These are phyloP conservation scores for Clitoria ternatea DNA, from an alignment of 306 rosid genomes.

Conservation along the genomic window DNA sequence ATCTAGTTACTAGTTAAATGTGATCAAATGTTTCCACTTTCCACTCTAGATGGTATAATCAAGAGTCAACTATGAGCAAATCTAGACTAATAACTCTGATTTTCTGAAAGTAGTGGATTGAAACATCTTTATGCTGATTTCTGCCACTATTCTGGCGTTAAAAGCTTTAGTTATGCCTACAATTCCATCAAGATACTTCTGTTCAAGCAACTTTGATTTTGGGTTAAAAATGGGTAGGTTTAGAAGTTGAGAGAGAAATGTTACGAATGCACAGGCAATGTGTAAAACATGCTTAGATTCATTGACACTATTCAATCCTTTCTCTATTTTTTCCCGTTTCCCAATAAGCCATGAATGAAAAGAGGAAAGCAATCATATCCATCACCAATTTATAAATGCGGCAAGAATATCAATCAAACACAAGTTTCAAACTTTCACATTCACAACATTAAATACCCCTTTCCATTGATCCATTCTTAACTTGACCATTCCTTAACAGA, in stretches of 20 bases:
- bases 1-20: conserved; percentile 12
- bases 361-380: conserved; percentile 9
- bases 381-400: conserved; percentile 35
- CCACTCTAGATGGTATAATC: neutral
- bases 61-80: neutral
- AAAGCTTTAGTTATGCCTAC: neutral
- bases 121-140: neutral
- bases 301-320: conserved; percentile 1
- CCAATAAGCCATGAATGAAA: conserved; percentile 31
- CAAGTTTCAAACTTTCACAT: neutral
- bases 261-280: neutral
- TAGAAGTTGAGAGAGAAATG: conserved; percentile 16
- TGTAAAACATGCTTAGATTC: neutral
- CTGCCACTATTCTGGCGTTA: neutral
- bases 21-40: neutral
- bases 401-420: conserved; percentile 23
- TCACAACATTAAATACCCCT: neutral
- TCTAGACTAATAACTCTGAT: neutral
- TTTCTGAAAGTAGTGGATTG: neutral
- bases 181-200: conserved; percentile 16
- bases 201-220: conserved; percentile 9
- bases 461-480: conserved; percentile 28
- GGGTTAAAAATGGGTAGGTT: neutral
- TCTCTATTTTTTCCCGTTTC: neutral
- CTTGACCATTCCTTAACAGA: conserved; percentile 8